phyloP scores from a whole-genome alignment of 306 rosid genomes.

The Rubus idaeus region DNA sequence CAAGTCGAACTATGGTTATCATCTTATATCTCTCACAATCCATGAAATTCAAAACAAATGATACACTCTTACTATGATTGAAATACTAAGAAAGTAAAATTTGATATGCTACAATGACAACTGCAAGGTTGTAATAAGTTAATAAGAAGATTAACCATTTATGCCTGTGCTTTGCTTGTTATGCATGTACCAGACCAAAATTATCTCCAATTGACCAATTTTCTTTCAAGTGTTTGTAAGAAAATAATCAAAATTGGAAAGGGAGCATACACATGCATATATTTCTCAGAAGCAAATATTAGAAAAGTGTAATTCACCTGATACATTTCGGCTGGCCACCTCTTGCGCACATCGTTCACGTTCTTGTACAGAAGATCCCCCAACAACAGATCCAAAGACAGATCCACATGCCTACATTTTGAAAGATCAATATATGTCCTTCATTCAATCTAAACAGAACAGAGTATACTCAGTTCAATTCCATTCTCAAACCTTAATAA shows the following conservation, averaged over 20 bases:
- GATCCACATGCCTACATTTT: conserved; percentile 67
- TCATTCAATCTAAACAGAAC: background rate
- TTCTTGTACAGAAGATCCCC: conserved; percentile 72
- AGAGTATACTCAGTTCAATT: background rate
- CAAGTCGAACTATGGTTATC: background rate
- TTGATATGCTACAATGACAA: background rate
- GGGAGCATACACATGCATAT: background rate
- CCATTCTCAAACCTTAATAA: conserved; percentile 6
- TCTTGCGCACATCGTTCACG: conserved; percentile 80
- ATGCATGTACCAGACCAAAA: background rate
- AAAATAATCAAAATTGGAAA: background rate
- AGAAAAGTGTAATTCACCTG: conserved; percentile 50
- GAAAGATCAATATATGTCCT: conserved; percentile 18
- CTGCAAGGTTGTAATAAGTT: too few relatives aligned
- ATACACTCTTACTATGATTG: background rate
- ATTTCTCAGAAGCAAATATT: background rate
- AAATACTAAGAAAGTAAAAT: background rate
- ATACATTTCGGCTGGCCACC: conserved; percentile 69
- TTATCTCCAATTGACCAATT: background rate
- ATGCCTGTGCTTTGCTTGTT: background rate
- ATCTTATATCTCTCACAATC: background rate
- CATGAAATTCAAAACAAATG: background rate
- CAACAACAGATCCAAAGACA: conserved; percentile 87
- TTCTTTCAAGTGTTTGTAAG: background rate
- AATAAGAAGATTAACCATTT: background rate